Base-by-base conservation (phyloP, 306 rosid genomes). In the Erythrophleum fordii region DNA sequence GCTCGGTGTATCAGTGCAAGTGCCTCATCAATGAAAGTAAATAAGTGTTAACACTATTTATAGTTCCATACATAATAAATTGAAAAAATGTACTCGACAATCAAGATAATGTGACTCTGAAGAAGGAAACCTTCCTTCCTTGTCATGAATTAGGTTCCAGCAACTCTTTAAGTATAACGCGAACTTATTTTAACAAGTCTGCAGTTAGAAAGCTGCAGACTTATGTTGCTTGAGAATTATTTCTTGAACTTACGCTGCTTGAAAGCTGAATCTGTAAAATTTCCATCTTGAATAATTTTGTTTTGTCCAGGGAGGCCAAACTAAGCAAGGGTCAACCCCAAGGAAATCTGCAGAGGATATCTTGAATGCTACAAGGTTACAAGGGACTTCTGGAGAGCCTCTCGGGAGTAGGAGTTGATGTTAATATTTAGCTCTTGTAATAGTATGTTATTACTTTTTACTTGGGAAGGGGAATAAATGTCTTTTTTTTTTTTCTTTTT, bases 241-340 rank as follows among this genome's bases (percentile, higher is more conserved):
- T 39, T 58, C 26, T 23, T 45, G 69, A 18, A 69, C 39, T 46
- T 81, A 12, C 59, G 66, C 62, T 78, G 76, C 22, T 72, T 58
- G 77, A 56, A 34, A 48, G 35, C 45, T 44, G 48, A 73, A 45
- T 72, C 68, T 11, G 74, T 28, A 55, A 1, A 58, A 28, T 6
- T 39, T 62, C 42, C 53, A 42, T 45, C 73, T 8, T 22, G 3
- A 71, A 76, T 34, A 80, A 68, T 78, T 75, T 39, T 31, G 29
- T 82, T 45, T 86, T 59, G 58, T 69, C 18, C 78, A 88, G 92
- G 94, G 86, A 51, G 92, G 88, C 86, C 97, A 95, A 83, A 77
- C 76, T 67, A 91, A 89, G 90, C 84, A 84, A 68, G 88, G 81
- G 8, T 77, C 46, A 73, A 82, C 89, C 59, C 83, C 78, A 11